Conservation (phyloP, 495 filamentous ascomycete genomes). For the Hypomontagnella submonticulosa region DNA sequence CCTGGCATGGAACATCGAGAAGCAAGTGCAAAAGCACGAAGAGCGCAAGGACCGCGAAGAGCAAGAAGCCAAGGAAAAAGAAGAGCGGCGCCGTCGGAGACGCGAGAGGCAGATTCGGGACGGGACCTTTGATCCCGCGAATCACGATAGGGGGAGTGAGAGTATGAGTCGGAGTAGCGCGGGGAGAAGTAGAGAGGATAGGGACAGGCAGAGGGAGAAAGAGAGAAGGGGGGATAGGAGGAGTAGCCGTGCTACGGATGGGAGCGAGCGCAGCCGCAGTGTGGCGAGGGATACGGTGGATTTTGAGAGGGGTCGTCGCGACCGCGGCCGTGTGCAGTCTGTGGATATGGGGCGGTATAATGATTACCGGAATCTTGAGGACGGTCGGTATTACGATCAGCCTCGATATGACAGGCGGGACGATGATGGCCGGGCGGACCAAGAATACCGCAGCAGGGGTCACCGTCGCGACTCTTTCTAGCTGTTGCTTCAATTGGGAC, state of each 20-base stretch:
- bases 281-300: constrained; percentile 27
- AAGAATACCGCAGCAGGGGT: constrained; percentile 16
- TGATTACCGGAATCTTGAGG: constrained; percentile 20
- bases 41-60: constrained; percentile 41
- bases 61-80: constrained; percentile 12
- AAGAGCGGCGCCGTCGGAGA: constrained; percentile 14
- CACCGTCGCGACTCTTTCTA: constrained; percentile 43
- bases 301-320: constrained; percentile 1
- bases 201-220: neutral
- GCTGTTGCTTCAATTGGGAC: neutral
- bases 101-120: constrained; percentile 12
- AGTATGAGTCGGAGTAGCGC: neutral
- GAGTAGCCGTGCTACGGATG: neutral
- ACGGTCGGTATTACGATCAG: constrained; percentile 37
- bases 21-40: constrained; percentile 45
- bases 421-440: constrained; percentile 17
- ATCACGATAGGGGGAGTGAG: neutral
- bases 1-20: constrained; percentile 46
- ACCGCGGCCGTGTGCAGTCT: constrained; percentile 20
- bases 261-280: constrained; percentile 10
- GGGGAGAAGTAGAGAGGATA: constrained; percentile 1
- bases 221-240: constrained; percentile 8
- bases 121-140: constrained; percentile 7
- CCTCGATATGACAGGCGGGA: constrained; percentile 24
- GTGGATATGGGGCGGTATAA: constrained; percentile 17